Conservation (phyloP, 768 basidiomycete genomes). For the Lactarius tabidus region DNA sequence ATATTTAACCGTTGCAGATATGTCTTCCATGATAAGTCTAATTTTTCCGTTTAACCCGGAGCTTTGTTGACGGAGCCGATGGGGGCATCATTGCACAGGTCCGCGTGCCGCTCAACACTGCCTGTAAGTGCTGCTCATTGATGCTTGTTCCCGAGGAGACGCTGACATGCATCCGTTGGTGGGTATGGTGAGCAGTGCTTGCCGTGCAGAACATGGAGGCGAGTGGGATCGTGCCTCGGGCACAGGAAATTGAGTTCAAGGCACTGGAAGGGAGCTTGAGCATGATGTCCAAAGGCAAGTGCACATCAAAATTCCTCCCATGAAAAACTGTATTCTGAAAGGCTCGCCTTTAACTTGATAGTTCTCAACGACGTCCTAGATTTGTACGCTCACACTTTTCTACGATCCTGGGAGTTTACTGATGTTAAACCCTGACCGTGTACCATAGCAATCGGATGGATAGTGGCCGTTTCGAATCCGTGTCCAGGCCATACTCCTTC, state of each 20-base stretch:
- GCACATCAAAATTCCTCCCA: background rate
- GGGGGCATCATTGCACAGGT: slow-evolving; percentile 47
- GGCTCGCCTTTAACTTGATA: slow-evolving; percentile 28
- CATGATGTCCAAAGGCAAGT: slow-evolving; percentile 82
- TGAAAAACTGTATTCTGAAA: slow-evolving; percentile 11
- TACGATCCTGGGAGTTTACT: background rate
- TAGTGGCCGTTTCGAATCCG: slow-evolving; percentile 76
- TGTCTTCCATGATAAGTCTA: slow-evolving; percentile 70
- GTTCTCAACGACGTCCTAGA: slow-evolving; percentile 79
- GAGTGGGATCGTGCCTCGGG: slow-evolving; percentile 62
- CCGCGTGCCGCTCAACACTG: slow-evolving; percentile 77
- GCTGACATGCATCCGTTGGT: background rate
- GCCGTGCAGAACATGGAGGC: slow-evolving; percentile 93
- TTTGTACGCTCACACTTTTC: slow-evolving; percentile 42
- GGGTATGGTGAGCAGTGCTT: slow-evolving; percentile 41
- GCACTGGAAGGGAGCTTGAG: slow-evolving; percentile 76
- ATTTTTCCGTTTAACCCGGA: slow-evolving; percentile 29
- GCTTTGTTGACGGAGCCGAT: slow-evolving; percentile 29
- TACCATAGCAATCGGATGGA: slow-evolving; percentile 73
- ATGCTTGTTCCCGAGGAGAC: background rate
- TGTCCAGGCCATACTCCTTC: slow-evolving; percentile 66
- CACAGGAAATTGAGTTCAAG: slow-evolving; percentile 84
- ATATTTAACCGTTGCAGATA: slow-evolving; percentile 41
- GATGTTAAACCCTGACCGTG: background rate
- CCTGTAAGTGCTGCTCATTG: slow-evolving; percentile 37